phyloP scores from a whole-genome alignment of 2,329 filamentous ascomycete genomes.

The Phialophora verrucosa region DNA sequence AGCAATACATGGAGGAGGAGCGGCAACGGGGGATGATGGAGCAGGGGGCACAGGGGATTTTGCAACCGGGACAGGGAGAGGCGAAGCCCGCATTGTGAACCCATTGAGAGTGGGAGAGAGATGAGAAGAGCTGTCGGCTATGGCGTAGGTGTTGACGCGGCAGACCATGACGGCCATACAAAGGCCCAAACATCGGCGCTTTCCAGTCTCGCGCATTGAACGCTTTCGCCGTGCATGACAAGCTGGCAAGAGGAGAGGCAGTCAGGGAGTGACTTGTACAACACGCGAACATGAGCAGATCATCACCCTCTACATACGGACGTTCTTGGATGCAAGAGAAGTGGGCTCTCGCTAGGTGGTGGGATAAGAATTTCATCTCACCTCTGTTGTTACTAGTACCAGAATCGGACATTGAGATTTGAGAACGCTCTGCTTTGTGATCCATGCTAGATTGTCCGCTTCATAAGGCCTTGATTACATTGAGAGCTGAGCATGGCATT shows the following conservation, averaged over 20 bases:
- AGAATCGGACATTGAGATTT: neutral
- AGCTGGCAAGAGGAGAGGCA: neutral
- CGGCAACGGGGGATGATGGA: constrained; percentile 92
- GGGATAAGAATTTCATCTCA: constrained; percentile 2
- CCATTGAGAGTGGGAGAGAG: neutral
- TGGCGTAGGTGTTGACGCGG: neutral
- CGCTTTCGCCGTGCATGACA: neutral
- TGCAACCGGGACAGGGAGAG: constrained; percentile 27
- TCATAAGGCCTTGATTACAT: neutral
- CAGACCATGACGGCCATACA: neutral
- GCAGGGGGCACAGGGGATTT: constrained; percentile 61
- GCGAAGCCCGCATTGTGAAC: constrained; percentile 34
- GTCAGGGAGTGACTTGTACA: constrained; percentile 1
- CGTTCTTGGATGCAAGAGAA: neutral
- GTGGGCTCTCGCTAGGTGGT: neutral
- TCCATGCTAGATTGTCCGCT: neutral
- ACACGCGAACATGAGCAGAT: neutral
- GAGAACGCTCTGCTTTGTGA: neutral
- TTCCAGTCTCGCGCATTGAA: neutral
- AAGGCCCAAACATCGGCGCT: neutral
- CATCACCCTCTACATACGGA: neutral
- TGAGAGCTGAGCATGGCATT: neutral
- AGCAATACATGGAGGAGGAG: constrained; percentile 97
- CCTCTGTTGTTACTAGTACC: constrained; percentile 3
- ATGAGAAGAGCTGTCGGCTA: neutral